Conservation (phyloP, 1,284 basidiomycete genomes). For the Tilletia indica region DNA sequence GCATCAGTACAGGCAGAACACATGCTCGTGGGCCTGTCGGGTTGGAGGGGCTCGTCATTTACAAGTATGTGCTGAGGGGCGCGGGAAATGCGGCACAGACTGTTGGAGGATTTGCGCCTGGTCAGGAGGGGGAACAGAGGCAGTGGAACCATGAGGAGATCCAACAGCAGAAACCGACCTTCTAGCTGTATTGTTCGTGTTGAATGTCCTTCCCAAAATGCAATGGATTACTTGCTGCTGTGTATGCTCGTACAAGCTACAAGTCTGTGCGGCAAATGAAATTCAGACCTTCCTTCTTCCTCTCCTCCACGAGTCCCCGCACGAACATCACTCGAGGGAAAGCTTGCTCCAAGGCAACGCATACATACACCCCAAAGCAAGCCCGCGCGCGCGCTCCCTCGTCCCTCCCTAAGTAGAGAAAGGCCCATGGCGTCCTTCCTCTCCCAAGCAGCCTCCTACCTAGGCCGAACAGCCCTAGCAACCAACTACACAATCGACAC, state of each 20-base stretch:
- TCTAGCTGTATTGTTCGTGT: background rate
- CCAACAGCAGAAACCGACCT: conserved; percentile 3
- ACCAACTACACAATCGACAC: conserved; percentile 48
- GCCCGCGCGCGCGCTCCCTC: too few relatives aligned
- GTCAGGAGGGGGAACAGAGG: background rate
- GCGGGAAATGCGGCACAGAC: conserved; percentile 28
- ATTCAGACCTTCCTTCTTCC: too few relatives aligned
- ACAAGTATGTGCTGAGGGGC: conserved; percentile 47
- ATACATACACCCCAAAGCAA: too few relatives aligned
- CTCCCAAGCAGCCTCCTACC: conserved; percentile 40
- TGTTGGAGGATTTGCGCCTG: conserved; percentile 24
- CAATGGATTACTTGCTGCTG: too few relatives aligned
- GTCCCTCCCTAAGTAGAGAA: background rate
- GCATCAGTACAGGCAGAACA: conserved; percentile 92
- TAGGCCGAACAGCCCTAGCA: conserved; percentile 48
- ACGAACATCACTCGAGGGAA: too few relatives aligned
- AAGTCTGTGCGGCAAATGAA: too few relatives aligned
- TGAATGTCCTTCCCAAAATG: too few relatives aligned
- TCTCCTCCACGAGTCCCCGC: too few relatives aligned
- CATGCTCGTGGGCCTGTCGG: conserved; percentile 97
- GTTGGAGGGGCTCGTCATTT: conserved; percentile 68
- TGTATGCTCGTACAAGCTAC: too few relatives aligned
- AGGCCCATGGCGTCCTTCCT: conserved; percentile 41
- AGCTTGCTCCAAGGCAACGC: too few relatives aligned
- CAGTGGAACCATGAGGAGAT: conserved; percentile 14